Evolutionary conservation across 2,329 filamentous ascomycete genomes (phyloP), one percentile per base, ranked within the genome.

Genomic region (Ilyonectria destructans): DNA sequence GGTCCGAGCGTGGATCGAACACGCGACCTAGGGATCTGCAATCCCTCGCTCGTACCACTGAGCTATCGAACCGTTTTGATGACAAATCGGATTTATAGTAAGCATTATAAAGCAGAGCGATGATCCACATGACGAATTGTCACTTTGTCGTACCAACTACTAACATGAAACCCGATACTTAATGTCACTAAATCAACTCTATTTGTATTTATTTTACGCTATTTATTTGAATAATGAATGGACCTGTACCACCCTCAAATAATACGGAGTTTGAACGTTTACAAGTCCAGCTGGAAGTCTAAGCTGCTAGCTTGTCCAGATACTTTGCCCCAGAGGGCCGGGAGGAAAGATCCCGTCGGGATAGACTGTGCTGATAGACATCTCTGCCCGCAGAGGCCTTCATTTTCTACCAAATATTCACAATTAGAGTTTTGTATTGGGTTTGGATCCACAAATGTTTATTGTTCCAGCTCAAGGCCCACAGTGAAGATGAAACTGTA

Each of bases 1-100:
- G 56, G 56, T 58, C 33, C 40, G 56, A 58, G 45, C 56, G 56
- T 58, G 56, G 56, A 58, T 58, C 56, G 56, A 58, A 58, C 56
- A 58, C 56, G 56, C 45, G 56, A 58, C 56, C 56, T 58, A 58
- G 56, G 40, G 56, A 58, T 58, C 56, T 58, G 56, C 56, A 58
- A 58, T 58, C 56, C 40, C 56, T 58, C 56, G 56, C 56, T 58
- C 56, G 51, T 58, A 58, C 56, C 56, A 48, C 56, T 58, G 56
- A 58, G 56, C 56, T 58, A 58, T 58, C 56, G 56, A 58, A 58
- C 56, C 56, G 6, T 31, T 58, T 58, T 46, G 29, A 48, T 31
- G 40, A 7, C 17, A 4, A n/a, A 33, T 21, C 7, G 26, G 19
- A 9, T 12, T 49, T 23, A 7, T 6, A n/a, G n/a, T 8, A n/a